Evolutionary conservation across 2,329 filamentous ascomycete genomes (phyloP).

Genomic region (Monilinia laxa): DNA sequence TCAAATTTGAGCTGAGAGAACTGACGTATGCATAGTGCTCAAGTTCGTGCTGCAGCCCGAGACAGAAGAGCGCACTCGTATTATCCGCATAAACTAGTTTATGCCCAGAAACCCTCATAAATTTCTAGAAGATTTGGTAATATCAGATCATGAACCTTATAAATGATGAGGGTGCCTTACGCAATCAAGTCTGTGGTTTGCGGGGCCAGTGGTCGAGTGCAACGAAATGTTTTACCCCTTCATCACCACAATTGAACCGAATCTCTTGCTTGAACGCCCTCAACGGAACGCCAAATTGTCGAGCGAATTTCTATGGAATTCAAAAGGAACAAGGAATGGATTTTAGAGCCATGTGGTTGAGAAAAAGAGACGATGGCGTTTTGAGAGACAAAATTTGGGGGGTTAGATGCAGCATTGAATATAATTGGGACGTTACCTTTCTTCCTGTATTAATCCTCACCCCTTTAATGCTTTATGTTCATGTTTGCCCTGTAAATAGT

Average conservation of each 20-base stretch:
- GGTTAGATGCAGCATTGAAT: background rate
- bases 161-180: background rate
- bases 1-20: background rate
- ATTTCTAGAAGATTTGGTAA: background rate
- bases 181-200: background rate
- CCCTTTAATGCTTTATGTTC: background rate
- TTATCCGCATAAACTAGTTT: conserved; percentile 28
- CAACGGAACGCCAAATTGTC: background rate
- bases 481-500: background rate
- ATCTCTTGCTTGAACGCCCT: background rate
- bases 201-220: background rate
- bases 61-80: conserved; percentile 32
- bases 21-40: conserved; percentile 28
- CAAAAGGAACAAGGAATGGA: background rate
- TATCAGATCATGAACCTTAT: background rate
- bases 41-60: conserved; percentile 28
- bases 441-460: background rate
- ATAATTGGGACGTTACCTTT: background rate
- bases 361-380: background rate
- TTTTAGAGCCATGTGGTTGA: background rate
- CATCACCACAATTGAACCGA: background rate
- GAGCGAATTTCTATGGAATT: background rate
- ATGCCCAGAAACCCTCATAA: conserved; percentile 23
- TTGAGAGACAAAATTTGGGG: background rate
- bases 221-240: background rate